phyloP scores from a whole-genome alignment of 768 basidiomycete species.

The Suillus weaverae region DNA sequence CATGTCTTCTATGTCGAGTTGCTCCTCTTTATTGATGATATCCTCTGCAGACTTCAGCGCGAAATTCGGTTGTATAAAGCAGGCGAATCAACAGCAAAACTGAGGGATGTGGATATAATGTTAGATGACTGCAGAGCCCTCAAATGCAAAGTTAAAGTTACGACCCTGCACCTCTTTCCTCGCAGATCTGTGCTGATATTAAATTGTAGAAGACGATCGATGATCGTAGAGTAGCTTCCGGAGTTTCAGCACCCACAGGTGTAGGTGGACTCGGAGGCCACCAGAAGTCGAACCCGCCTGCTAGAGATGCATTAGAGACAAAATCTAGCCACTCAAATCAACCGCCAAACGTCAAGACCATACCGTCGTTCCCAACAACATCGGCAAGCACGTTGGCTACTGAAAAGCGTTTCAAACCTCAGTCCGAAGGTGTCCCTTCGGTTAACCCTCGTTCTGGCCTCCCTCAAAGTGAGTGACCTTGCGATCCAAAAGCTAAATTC shows the following conservation, averaged over 20 bases:
- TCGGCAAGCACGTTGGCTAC: too few relatives aligned
- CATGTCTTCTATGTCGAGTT: neutral
- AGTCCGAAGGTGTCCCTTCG: neutral
- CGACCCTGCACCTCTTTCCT: neutral
- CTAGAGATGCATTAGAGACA: neutral
- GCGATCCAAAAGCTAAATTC: too few relatives aligned
- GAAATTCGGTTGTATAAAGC: neutral
- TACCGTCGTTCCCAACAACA: neutral
- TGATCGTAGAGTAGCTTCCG: neutral
- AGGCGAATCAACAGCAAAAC: neutral
- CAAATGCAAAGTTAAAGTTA: neutral
- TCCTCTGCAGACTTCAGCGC: neutral
- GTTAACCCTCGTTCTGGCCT: neutral
- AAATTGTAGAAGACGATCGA: neutral
- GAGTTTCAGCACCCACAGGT: neutral
- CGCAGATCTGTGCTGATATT: neutral
- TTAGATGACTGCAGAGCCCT: slow-evolving; percentile 1
- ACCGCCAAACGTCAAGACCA: neutral
- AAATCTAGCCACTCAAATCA: neutral
- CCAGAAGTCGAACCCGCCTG: neutral
- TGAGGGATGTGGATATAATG: neutral
- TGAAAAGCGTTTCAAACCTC: neutral
- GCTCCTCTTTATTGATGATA: too few relatives aligned
- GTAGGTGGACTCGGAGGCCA: neutral
- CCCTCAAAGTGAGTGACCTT: neutral